Base-by-base conservation (phyloP, 495 filamentous ascomycete genomes). In the Aspergillus saccharolyticus region DNA sequence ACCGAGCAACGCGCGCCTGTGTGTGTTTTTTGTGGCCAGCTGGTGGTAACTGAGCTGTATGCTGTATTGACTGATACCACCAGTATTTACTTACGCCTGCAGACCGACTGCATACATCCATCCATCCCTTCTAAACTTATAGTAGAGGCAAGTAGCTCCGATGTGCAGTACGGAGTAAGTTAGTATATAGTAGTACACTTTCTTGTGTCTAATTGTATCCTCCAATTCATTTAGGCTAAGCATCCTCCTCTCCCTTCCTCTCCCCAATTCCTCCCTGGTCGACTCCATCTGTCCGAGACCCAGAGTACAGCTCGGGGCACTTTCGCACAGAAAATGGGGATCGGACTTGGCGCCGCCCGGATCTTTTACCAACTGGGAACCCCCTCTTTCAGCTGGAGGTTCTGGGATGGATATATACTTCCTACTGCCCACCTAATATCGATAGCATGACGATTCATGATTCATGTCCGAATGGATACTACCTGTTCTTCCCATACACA, bases 261-360 rank as follows among this genome's bases (percentile, higher is more conserved):
- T 15, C 33, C 12, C 2, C 33, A 2, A 6, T 39, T 39, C 33
- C 5, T 6, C 33, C 14, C 4, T 12, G 2, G 4, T 39, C 7
- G 2, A 39, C 33, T 39, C 33, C 33, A 12, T 39, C 33, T 39
- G 33, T 39, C 33, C 33, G 33, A 39, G 33, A 49, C 21, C 46
- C 25, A 24, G 46, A n/a, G n/a, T 21, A 19, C 46, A 39, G 52
- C 47, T 44, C 54, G 51, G 59, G 59, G 60, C 64, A 67, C 63
- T 72, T 70, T 69, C 63, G 56, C 66, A 63, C 70, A 66, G 61
- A 68, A 71, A 39, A 75, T 61, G 67, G 64, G 66, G 66, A 68
- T 57, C 33, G 28, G 55, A 45, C 72, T 75, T 75, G 72, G 72
- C 72, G 14, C 33, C 33, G 57, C 43, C 72, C 69, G 72, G 69